Evolutionary conservation across 768 basidiomycete species (phyloP), one percentile per base, ranked within the genome.

Genomic region (Leccinum incarnatum): DNA sequence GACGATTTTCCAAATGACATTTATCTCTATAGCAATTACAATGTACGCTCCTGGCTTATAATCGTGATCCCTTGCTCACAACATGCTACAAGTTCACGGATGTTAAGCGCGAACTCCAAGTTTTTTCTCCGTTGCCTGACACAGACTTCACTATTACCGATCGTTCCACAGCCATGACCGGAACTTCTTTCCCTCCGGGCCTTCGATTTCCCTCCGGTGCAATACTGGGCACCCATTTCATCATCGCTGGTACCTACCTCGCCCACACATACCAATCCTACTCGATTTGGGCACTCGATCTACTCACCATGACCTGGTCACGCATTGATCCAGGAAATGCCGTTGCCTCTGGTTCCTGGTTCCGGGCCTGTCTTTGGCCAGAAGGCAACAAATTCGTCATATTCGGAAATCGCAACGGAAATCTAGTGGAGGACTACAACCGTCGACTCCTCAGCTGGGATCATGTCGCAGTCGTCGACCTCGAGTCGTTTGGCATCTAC

Each of bases 401-500:
- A 46, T 96, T 98, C 65, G 96, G 96, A 1, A 95, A 97, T 73
- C 82, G 85, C 25, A 79, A 86, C 57, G 91, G 94, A 6, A 94
- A 91, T 68, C 82, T 95, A 25, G 91, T 94, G 5, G 90, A 93
- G 58, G 94, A 97, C 67, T 95, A 95, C 70, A 95, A 97, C 67
- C 87, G 91, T 50, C 87, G 94, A 19, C 80, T 95, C 11, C 82
- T 94, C 59, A 91, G 88, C 67, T 95, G 92, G 91, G 91, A 95
- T 66, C 91, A 98, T 68, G 86, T 95, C 54, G 91, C 91, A 5
- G 86, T 91, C 56, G 86, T 96, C 57, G 93, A 95, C 68, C 78
- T 97, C 25, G 95, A 98, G 74, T 89, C 95, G 0, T 96, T 95
- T 67, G 96, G 96, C 1, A 94, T 99, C 62, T 98, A 98, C 69